Percentiles rank a stretch among this genome's conserved stretches.
Evolutionary conservation across 805 yeast species (phyloP).

Genomic region (Helenozyma rhizophorensis): DNA sequence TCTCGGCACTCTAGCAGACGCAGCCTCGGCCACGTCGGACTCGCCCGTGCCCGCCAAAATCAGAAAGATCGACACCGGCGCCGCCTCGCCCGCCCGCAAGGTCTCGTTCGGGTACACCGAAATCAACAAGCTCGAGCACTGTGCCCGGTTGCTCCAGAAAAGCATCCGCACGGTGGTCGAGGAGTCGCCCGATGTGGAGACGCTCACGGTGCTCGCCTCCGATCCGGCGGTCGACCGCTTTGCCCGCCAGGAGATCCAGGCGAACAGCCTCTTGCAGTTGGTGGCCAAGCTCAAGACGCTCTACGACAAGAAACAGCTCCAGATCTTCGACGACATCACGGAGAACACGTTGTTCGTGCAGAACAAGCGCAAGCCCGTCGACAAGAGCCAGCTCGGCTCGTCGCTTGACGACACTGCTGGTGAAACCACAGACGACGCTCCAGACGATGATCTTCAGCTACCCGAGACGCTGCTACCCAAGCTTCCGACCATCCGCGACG

Average conservation of each 20-base stretch:
- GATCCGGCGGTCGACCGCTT: slow-evolving; percentile 35
- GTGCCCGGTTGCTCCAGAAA: slow-evolving; percentile 41
- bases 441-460: background rate
- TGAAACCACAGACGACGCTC: background rate
- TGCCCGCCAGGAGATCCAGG: slow-evolving; percentile 45
- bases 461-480: slow-evolving; percentile 46
- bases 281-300: slow-evolving; percentile 58
- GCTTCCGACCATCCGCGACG: slow-evolving; percentile 62
- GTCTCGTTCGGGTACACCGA: slow-evolving; percentile 29
- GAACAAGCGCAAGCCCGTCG: slow-evolving; percentile 1
- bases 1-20: background rate
- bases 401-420: background rate
- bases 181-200: slow-evolving; percentile 51
- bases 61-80: background rate
- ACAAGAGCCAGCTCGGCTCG: background rate
- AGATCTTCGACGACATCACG: slow-evolving; percentile 52
- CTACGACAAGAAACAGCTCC: slow-evolving; percentile 44
- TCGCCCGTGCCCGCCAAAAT: background rate
- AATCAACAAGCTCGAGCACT: slow-evolving; percentile 36
- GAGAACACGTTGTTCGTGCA: slow-evolving; percentile 31
- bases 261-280: slow-evolving; percentile 51
- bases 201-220: slow-evolving; percentile 32
- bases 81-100: background rate
- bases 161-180: slow-evolving; percentile 32
- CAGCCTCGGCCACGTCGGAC: background rate